Conservation (phyloP, 306 rosid genomes). For the Acmispon strigosus region DNA sequence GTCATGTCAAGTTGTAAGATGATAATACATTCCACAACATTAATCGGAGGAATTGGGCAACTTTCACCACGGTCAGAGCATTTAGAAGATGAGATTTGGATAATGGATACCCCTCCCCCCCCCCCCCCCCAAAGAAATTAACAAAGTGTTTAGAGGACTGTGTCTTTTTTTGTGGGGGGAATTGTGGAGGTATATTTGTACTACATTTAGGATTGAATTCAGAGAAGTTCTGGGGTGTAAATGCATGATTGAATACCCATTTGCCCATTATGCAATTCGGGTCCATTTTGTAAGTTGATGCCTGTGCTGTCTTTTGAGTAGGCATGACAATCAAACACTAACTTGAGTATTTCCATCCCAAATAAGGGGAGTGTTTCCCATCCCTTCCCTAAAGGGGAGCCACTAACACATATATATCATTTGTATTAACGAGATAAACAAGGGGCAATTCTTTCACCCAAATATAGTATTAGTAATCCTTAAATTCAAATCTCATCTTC, state of each 20-base stretch:
- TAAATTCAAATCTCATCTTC: no score
- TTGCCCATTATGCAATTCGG: no score
- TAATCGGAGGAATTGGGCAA: not conserved
- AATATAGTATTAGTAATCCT: no score
- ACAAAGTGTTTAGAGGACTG: not conserved
- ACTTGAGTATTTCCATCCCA: no score
- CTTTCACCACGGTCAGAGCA: not conserved
- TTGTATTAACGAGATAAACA: no score
- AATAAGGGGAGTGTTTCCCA: no score
- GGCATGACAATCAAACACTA: no score
- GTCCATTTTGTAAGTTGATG: not conserved
- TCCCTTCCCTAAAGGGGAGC: no score
- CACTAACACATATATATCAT: no score
- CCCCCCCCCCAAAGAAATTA: not conserved
- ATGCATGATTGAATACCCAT: not conserved
- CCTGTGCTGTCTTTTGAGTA: not conserved
- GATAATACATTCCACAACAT: slow-evolving; percentile 18
- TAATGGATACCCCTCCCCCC: no score
- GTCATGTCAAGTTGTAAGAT: slow-evolving; percentile 36
- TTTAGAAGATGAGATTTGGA: not conserved
- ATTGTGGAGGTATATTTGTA: slow-evolving; percentile 7
- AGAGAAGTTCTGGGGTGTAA: not conserved
- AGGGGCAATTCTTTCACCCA: no score
- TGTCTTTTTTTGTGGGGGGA: not conserved
- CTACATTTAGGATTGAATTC: not conserved